These are phyloP conservation scores for Leavenworthia alabamica DNA, from an alignment of 345 rosid species.

Conservation along the genomic window DNA sequence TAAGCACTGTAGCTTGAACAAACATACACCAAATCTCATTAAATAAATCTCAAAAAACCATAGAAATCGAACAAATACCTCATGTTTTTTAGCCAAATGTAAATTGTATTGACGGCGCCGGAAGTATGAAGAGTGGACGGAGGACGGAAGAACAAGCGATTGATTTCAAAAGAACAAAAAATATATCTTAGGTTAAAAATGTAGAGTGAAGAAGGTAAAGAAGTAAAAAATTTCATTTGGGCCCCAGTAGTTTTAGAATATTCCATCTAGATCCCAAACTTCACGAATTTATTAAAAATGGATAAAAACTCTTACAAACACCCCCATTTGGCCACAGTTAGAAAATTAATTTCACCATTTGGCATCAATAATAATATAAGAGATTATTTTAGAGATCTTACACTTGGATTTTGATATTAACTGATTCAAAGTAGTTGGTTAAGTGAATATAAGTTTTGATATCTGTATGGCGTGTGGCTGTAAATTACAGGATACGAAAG, in stretches of 20 bases:
- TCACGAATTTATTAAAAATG: background rate
- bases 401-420: too few relatives aligned
- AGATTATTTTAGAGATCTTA: background rate
- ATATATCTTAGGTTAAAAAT: background rate
- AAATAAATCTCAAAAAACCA: background rate
- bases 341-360: background rate
- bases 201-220: conserved; percentile 7
- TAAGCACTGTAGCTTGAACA: background rate
- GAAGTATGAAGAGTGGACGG: background rate
- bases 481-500: too few relatives aligned
- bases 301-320: background rate
- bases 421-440: too few relatives aligned
- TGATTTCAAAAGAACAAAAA: background rate
- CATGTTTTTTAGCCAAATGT: conserved; percentile 7
- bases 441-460: too few relatives aligned
- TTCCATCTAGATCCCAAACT: background rate
- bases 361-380: background rate
- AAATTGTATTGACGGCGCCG: background rate
- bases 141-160: background rate
- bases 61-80: conserved; percentile 16
- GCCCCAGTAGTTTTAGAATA: conserved; percentile 1
- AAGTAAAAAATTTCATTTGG: background rate
- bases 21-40: conserved; percentile 2
- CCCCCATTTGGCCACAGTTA: background rate
- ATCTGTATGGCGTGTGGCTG: too few relatives aligned